A percentile compares a stretch with the other conserved stretches of the same genome.
Conservation (phyloP, 306 rosid genomes). For the Comarum palustre region DNA sequence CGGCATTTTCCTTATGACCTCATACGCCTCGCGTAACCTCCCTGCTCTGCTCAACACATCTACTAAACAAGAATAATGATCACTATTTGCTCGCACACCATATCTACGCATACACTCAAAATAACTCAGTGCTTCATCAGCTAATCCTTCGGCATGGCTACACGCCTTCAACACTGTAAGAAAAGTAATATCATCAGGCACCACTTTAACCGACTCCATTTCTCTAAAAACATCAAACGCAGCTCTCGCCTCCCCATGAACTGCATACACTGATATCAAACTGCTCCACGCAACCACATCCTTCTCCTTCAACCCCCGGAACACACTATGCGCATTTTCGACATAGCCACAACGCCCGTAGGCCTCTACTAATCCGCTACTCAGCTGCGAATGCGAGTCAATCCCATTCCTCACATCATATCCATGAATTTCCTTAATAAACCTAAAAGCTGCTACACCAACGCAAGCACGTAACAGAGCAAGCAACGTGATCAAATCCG, state of each 20-base stretch:
- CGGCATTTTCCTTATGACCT: slow-evolving; percentile 60
- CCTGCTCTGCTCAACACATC: slow-evolving; percentile 79
- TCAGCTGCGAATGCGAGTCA: slow-evolving; percentile 44
- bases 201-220: slow-evolving; percentile 53
- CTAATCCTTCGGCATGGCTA: slow-evolving; percentile 62
- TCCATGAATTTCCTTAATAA: slow-evolving; percentile 69
- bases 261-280: slow-evolving; percentile 63
- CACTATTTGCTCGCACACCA: slow-evolving; percentile 56
- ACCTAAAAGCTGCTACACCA: slow-evolving; percentile 43
- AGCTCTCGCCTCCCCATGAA: slow-evolving; percentile 61
- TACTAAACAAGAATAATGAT: slow-evolving; percentile 74
- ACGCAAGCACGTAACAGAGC: slow-evolving; percentile 60
- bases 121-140: slow-evolving; percentile 60
- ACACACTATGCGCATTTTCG: slow-evolving; percentile 31
- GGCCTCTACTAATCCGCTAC: slow-evolving; percentile 67
- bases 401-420: slow-evolving; percentile 50
- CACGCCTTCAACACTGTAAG: slow-evolving; percentile 71
- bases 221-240: slow-evolving; percentile 47
- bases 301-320: slow-evolving; percentile 41
- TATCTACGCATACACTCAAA: slow-evolving; percentile 48
- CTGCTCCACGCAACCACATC: slow-evolving; percentile 81
- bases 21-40: slow-evolving; percentile 63
- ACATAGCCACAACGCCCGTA: slow-evolving; percentile 74
- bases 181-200: slow-evolving; percentile 66
- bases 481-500: slow-evolving; percentile 57